Evolutionary conservation across 176 grass and related monocot species (phyloP).

Genomic region (Rhynchospora breviuscula): DNA sequence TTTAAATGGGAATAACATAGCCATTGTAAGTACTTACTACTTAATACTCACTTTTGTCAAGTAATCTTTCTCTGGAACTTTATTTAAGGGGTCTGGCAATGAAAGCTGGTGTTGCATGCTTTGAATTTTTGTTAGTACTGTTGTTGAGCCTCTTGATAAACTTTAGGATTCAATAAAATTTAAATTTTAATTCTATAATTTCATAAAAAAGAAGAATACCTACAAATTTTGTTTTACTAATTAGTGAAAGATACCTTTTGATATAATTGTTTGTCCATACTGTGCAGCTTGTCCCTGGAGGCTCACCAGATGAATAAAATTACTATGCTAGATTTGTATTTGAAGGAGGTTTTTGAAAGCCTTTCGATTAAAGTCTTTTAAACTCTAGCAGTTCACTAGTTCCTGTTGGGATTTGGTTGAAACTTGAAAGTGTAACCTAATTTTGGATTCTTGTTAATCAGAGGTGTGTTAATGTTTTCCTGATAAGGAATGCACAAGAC

Average conservation of each 20-base stretch:
- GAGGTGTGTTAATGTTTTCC: not conserved
- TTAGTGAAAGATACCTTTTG: not conserved
- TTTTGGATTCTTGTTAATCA: not conserved
- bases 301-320: conserved; percentile 81
- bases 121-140: not conserved
- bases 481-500: not conserved
- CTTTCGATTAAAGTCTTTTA: not conserved
- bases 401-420: not conserved
- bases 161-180: not conserved
- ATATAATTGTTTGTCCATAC: not conserved
- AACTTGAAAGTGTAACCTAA: conserved; percentile 1
- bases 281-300: conserved; percentile 83
- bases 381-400: not conserved
- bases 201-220: not conserved
- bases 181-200: not conserved
- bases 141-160: not conserved
- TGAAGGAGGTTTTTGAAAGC: not conserved
- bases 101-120: not conserved
- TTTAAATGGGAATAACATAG: conserved; percentile 96
- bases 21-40: conserved; percentile 64
- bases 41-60: not conserved
- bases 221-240: not conserved
- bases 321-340: not conserved
- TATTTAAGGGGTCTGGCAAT: not conserved
- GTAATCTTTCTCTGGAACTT: not conserved